Evolutionary conservation across 1,139 yeast species (phyloP).

Genomic region (Dujonia santamariae): DNA sequence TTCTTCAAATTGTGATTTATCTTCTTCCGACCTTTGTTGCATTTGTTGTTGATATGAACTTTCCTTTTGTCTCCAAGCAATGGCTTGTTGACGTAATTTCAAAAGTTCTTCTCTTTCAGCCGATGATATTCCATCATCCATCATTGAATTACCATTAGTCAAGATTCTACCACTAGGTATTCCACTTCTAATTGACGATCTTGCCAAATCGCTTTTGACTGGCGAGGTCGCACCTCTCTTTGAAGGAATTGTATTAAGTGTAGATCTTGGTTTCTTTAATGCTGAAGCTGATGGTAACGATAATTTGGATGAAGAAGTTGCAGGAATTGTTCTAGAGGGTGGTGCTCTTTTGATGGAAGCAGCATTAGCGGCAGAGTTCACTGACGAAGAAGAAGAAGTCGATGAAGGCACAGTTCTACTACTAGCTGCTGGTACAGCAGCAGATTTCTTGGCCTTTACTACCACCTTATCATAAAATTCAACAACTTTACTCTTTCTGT

Average conservation of each 20-base stretch:
- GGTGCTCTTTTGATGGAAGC: no score
- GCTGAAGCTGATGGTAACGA: constrained; percentile 6
- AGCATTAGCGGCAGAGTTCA: constrained; percentile 9
- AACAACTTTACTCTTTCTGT: constrained; percentile 63
- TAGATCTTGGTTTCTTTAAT: constrained; percentile 10
- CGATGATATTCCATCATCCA: constrained; percentile 12
- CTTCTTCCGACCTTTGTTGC: constrained; percentile 35
- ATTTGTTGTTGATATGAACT: constrained; percentile 50
- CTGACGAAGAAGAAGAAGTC: no score
- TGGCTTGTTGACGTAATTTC: constrained; percentile 30
- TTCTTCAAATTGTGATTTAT: constrained; percentile 38
- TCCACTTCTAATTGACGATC: constrained; percentile 25
- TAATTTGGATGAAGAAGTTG: constrained; percentile 6
- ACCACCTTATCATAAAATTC: constrained; percentile 56
- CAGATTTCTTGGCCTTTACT: constrained; percentile 38
- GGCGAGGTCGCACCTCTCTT: constrained; percentile 71
- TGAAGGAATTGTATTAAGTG: constrained; percentile 47
- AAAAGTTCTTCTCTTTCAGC: constrained; percentile 49
- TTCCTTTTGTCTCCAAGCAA: constrained; percentile 27
- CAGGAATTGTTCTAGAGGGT: constrained; percentile 10
- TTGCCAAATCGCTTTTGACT: constrained; percentile 32
- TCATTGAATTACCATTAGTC: constrained; percentile 13
- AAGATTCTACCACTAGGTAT: constrained; percentile 32
- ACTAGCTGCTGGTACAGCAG: constrained; percentile 2
- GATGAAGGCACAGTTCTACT: no score